These are phyloP conservation scores for Lagenaria siceraria DNA, from an alignment of 306 rosid species.

Conservation along the genomic window DNA sequence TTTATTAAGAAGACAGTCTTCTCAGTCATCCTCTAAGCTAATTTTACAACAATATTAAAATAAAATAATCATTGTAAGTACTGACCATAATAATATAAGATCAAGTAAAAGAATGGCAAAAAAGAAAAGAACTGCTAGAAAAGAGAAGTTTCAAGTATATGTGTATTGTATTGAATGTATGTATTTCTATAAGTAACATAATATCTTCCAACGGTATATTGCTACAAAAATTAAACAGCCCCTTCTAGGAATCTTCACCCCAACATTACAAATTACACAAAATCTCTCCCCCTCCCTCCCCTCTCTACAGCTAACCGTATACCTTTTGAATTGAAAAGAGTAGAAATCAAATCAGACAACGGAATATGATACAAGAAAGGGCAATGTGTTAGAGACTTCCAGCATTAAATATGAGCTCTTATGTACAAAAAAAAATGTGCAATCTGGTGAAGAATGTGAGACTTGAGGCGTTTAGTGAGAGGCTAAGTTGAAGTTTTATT, in stretches of 20 bases:
- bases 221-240: not conserved
- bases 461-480: not conserved
- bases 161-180: not conserved
- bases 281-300: not conserved
- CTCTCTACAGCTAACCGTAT: not conserved
- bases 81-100: not conserved
- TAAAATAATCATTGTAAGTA: not conserved
- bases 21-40: not conserved
- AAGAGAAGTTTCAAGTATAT: not conserved
- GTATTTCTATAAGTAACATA: not conserved
- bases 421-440: not conserved
- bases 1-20: not conserved
- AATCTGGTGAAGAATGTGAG: not conserved
- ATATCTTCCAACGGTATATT: not conserved
- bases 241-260: not conserved
- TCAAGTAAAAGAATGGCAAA: not conserved
- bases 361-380: not conserved
- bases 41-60: not conserved
- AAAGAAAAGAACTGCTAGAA: not conserved
- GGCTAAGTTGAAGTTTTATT: not conserved
- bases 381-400: slow-evolving; percentile 6
- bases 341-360: slow-evolving; percentile 8
- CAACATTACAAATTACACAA: not conserved
- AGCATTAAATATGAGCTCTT: slow-evolving; percentile 5
- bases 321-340: not conserved